Conservation (phyloP, 1,139 yeast species). For the Pichia sp. region DNA sequence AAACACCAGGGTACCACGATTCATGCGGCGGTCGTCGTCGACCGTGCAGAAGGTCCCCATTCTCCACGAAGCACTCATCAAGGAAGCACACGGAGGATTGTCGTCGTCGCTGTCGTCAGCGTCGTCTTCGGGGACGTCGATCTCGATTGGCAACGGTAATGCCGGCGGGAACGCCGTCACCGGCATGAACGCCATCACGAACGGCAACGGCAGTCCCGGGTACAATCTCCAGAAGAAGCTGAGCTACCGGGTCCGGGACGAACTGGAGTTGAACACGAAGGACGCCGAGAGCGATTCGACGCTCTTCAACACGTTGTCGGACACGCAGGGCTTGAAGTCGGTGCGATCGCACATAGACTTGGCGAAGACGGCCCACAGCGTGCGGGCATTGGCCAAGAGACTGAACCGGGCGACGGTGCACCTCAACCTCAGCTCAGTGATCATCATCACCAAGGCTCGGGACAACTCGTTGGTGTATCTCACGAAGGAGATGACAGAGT, state of each 20-base stretch:
- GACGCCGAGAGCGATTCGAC: constrained; percentile 13
- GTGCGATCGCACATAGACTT: constrained; percentile 67
- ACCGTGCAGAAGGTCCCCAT: constrained; percentile 16
- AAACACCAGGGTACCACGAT: neutral
- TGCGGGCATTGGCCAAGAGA: constrained; percentile 71
- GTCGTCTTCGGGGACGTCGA: constrained; percentile 4
- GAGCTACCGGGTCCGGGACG: constrained; percentile 1
- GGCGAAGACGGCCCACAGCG: constrained; percentile 85
- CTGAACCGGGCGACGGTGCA: constrained; percentile 70
- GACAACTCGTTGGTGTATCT: constrained; percentile 71
- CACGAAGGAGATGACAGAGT: constrained; percentile 73
- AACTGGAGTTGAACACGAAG: neutral
- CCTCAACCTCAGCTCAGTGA: constrained; percentile 60
- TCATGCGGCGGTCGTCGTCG: constrained; percentile 13
- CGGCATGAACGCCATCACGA: neutral
- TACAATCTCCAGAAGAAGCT: constrained; percentile 1
- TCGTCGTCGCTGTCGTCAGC: constrained; percentile 4
- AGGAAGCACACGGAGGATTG: constrained; percentile 1
- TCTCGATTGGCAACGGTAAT: neutral
- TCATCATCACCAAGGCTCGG: constrained; percentile 82
- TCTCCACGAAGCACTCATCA: constrained; percentile 14
- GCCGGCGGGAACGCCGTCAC: neutral
- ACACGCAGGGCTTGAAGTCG: constrained; percentile 23
- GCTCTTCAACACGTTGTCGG: constrained; percentile 10
- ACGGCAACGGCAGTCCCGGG: neutral